A percentile compares a stretch with the other conserved stretches of the same genome.
phyloP scores from a whole-genome alignment of 2,329 filamentous ascomycete species.

The Claviceps maximensis region DNA sequence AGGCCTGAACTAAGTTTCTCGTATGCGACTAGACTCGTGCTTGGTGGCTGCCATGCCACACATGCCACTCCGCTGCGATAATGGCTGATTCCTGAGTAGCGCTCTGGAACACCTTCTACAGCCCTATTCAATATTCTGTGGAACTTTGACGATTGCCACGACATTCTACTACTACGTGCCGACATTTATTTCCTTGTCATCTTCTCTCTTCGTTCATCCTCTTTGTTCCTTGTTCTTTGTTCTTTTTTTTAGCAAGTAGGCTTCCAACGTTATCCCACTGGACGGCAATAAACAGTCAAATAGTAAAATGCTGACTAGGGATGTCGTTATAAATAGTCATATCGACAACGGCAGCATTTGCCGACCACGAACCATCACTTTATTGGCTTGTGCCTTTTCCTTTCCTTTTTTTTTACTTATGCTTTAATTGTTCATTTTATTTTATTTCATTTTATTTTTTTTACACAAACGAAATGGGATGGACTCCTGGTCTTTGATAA shows the following conservation, averaged over 20 bases:
- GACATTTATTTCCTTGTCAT: not conserved
- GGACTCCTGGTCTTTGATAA: not conserved
- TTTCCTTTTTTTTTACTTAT: not conserved
- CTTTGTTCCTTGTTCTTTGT: not conserved
- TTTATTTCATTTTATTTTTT: not conserved
- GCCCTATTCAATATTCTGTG: not conserved
- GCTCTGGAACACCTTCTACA: not conserved
- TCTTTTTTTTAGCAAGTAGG: not conserved
- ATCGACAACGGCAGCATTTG: not conserved
- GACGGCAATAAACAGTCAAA: not conserved
- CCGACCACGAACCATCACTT: not conserved
- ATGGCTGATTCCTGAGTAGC: not conserved
- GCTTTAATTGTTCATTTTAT: not conserved
- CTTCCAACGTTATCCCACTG: not conserved
- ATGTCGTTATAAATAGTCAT: not conserved
- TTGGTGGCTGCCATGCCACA: not conserved
- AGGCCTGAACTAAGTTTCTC: conserved; percentile 14
- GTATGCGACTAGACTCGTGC: not conserved
- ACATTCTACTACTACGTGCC: conserved; percentile 1
- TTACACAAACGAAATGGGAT: not conserved
- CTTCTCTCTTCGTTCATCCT: not conserved
- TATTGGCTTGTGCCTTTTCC: not conserved
- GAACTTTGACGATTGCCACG: conserved; percentile 4
- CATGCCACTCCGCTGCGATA: not conserved
- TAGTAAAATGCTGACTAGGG: not conserved